phyloP scores from a whole-genome alignment of 345 rosid genomes.

The sweet orange (Citrus sinensis) region DVS_A1.0 CM039164.1:426501-427000 shows the following conservation, averaged over 20 bases:
- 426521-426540: constrained; percentile 81
- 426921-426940: constrained; percentile 59
- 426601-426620: constrained; percentile 37
- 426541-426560: constrained; percentile 46
- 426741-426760: constrained; percentile 68
- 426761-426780: constrained; percentile 98
- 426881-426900: constrained; percentile 65
- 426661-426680: constrained; percentile 57
- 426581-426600: constrained; percentile 32
- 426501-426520: constrained; percentile 93
- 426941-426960: constrained; percentile 84
- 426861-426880: constrained; percentile 62
- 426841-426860: constrained; percentile 47
- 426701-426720: constrained; percentile 69
- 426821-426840: constrained; percentile 66
- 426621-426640: constrained; percentile 33
- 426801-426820: constrained; percentile 76
- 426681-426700: constrained; percentile 60
- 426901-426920: constrained; percentile 57
- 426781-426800: constrained; percentile 69
- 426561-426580: constrained; percentile 48
- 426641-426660: constrained; percentile 31
- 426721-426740: constrained; percentile 71
- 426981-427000: constrained; percentile 44
- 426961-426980: constrained; percentile 57